Conservation (phyloP, 805 yeast genomes). For the Candida ipomoeae region DNA sequence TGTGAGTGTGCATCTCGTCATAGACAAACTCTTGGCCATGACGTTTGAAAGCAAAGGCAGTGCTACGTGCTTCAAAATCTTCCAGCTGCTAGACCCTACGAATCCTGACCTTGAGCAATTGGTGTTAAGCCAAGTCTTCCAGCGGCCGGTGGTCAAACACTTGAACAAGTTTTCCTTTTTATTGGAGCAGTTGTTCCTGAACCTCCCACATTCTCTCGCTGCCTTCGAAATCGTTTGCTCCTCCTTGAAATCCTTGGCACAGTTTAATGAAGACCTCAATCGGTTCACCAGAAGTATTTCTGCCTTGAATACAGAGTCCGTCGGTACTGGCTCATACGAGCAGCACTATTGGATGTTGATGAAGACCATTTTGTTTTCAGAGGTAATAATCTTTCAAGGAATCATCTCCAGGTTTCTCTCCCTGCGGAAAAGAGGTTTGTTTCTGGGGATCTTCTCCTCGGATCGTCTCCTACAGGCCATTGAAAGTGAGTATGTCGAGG, state of each 20-base stretch:
- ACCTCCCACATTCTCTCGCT: conserved; percentile 11
- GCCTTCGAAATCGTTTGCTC: conserved; percentile 20
- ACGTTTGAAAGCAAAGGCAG: conserved; percentile 16
- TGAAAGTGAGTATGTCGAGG: conserved; percentile 26
- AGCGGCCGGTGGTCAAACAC: conserved; percentile 45
- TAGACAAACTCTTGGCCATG: conserved; percentile 19
- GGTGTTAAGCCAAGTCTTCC: conserved; percentile 15
- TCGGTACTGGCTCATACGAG: conserved; percentile 13
- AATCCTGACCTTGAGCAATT: conserved; percentile 12
- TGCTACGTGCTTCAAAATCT: conserved; percentile 15
- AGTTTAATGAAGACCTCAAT: conserved; percentile 26
- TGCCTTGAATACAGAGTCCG: conserved; percentile 9
- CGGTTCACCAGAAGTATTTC: conserved; percentile 13
- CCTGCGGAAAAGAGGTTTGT: conserved; percentile 13
- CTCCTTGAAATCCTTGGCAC: conserved; percentile 21
- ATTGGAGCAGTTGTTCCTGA: conserved; percentile 32
- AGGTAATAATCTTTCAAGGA: conserved; percentile 50
- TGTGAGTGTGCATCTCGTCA: conserved; percentile 18
- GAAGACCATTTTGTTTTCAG: conserved; percentile 43
- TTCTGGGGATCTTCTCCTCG: conserved; percentile 19
- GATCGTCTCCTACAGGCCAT: conserved; percentile 8
- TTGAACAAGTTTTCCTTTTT: conserved; percentile 47
- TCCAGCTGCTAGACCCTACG: conserved; percentile 13
- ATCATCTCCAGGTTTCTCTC: conserved; percentile 36
- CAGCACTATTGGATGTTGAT: conserved; percentile 35